These are phyloP conservation scores for Epichloe scottii DNA, from an alignment of 2,329 filamentous ascomycete species.

Conservation along the genomic window DNA sequence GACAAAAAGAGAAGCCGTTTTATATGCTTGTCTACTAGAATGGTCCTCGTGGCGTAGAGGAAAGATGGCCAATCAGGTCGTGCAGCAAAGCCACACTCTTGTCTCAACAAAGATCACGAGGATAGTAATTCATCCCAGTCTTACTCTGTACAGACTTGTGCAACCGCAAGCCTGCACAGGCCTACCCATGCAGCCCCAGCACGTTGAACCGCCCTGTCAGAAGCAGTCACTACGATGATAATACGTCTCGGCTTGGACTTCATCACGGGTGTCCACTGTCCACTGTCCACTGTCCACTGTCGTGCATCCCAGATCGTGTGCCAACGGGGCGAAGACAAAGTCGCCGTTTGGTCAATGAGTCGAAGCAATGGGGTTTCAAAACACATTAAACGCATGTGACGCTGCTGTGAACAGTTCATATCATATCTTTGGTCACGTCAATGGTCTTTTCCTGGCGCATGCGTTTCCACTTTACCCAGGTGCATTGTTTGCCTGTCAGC, in stretches of 20 bases:
- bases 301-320: neutral
- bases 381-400: neutral
- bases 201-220: neutral
- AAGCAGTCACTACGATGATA: neutral
- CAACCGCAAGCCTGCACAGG: neutral
- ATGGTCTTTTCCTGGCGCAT: too few relatives aligned
- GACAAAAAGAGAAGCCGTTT: too few relatives aligned
- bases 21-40: neutral
- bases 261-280: neutral
- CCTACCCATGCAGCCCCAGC: neutral
- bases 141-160: neutral
- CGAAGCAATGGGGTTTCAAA: neutral
- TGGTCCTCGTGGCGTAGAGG: neutral
- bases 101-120: constrained; percentile 1
- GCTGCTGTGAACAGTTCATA: neutral
- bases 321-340: neutral
- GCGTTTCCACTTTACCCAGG: too few relatives aligned
- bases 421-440: neutral
- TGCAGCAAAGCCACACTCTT: neutral
- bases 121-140: neutral
- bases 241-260: neutral
- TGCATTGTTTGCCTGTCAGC: too few relatives aligned
- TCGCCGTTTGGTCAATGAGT: neutral
- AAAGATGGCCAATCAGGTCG: neutral
- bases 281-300: neutral